These are phyloP conservation scores for Daldinia vernicosa DNA, from an alignment of 495 filamentous ascomycete species.

Conservation along the genomic window DNA sequence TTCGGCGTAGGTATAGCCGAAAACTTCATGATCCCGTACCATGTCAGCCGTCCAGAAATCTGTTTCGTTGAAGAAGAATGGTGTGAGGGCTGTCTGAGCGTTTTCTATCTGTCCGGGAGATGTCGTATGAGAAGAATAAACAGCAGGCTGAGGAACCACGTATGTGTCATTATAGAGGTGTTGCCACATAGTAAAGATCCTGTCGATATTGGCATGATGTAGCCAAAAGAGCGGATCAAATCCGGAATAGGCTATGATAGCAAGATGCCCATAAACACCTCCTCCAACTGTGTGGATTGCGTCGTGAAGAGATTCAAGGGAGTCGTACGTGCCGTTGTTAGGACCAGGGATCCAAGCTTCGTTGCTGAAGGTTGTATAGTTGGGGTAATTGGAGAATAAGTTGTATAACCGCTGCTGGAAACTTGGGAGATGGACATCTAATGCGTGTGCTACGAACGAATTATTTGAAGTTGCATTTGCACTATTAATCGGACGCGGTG, in stretches of 20 bases:
- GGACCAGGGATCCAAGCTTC: constrained; percentile 57
- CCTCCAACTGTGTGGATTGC: constrained; percentile 67
- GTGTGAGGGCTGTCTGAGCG: constrained; percentile 53
- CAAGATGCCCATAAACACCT: constrained; percentile 69
- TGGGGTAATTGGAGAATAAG: constrained; percentile 65
- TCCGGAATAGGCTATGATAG: constrained; percentile 68
- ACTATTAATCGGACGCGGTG: constrained; percentile 53
- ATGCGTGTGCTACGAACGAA: constrained; percentile 54
- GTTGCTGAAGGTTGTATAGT: constrained; percentile 67
- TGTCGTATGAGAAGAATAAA: constrained; percentile 62
- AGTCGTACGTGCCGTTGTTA: constrained; percentile 57
- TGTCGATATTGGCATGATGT: constrained; percentile 72
- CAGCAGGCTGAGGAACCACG: constrained; percentile 59
- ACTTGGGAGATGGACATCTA: constrained; percentile 58
- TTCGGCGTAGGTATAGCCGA: constrained; percentile 72
- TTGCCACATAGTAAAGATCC: constrained; percentile 78
- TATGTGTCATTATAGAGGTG: constrained; percentile 66
- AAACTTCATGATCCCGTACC: constrained; percentile 54
- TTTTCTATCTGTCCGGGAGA: constrained; percentile 52
- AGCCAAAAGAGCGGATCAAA: constrained; percentile 82
- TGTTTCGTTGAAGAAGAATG: constrained; percentile 57
- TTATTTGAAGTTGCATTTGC: constrained; percentile 61
- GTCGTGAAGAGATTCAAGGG: constrained; percentile 71
- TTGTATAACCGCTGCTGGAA: constrained; percentile 65
- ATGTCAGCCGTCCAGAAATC: constrained; percentile 60